Base-by-base conservation (phyloP, 306 rosid species). In the Pterocarpus macrocarpus region DNA sequence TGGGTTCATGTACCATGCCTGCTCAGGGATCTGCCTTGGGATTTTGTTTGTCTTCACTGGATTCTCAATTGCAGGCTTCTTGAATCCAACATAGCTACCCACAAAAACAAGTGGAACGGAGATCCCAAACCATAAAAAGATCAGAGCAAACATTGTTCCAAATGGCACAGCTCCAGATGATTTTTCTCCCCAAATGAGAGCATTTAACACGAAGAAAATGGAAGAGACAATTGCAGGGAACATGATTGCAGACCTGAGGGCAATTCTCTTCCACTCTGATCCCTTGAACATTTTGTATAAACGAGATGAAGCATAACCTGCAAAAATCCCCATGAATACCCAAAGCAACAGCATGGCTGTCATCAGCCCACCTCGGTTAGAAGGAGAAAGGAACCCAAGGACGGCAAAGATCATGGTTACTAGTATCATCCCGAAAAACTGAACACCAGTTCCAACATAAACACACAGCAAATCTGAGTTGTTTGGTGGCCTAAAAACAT, bases 141-240 rank as follows among this genome's bases (percentile, higher is more conserved):
- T 80, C 38, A 95, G 91, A 81, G 99, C 99, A 87, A 95, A 95
- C 99, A 95, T 95, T 0, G 99, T 95, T 69, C 99, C 98, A 47
- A 95, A 95, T 5, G 99, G 99, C 75, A 95, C 99, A 43, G 99
- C 99, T 67, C 99, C 99, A 22, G 99, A 95, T 45, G 99, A 95
- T 65, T 95, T 95, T 86, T 95, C 92, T 15, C 98, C 99, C 99
- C 99, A 95, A 15, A 95, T 93, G 62, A 95, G 86, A 35, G 93
- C 87, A 77, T 95, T 95, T 35, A 95, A 75, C 64, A 93, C 92
- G 53, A 95, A 90, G 87, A 95, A 95, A 70, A 93, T 81, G 45
- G 92, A 82, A 34, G 89, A 93, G 67, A 91, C 92, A 3, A 68
- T 72, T 16, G 92, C 97, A 5, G 99, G 99, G 90, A 95, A 95